Evolutionary conservation across 257 asterid species (phyloP).

Genomic region (Eustoma russellianum): DNA sequence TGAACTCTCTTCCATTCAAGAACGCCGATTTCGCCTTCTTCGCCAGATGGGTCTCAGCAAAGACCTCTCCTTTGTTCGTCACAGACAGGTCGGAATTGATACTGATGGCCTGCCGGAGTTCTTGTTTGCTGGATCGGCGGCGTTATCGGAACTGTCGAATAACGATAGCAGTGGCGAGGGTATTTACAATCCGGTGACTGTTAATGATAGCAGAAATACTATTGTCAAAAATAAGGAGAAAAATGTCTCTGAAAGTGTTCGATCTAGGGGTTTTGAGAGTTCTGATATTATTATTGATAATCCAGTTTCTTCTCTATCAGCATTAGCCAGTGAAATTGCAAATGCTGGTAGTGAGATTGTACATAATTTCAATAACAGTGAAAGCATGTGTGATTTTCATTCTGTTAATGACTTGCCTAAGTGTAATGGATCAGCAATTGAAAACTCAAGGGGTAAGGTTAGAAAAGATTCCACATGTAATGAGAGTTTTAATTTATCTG

Average conservation of each 20-base stretch:
- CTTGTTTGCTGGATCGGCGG: slow-evolving; percentile 18
- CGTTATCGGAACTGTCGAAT: slow-evolving; percentile 15
- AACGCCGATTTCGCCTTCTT: slow-evolving; percentile 74
- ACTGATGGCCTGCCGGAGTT: no score
- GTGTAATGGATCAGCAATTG: slow-evolving; percentile 25
- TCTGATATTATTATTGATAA: slow-evolving; percentile 12
- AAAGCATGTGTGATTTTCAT: slow-evolving; percentile 8
- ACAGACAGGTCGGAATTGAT: slow-evolving; percentile 22
- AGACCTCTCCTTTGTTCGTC: slow-evolving; percentile 64
- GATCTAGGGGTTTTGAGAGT: slow-evolving; percentile 41
- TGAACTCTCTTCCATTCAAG: slow-evolving; percentile 72
- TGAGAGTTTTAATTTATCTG: slow-evolving; percentile 15
- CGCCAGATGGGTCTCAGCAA: slow-evolving; percentile 71
- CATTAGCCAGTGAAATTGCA: slow-evolving; percentile 8
- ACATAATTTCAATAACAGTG: slow-evolving; percentile 15
- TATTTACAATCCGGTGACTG: neutral
- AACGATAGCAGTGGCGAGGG: slow-evolving; percentile 6
- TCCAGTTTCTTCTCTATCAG: slow-evolving; percentile 9
- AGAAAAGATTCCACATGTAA: slow-evolving; percentile 16
- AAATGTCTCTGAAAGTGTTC: slow-evolving; percentile 17
- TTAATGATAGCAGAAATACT: neutral
- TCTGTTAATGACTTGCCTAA: slow-evolving; percentile 8
- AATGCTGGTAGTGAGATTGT: slow-evolving; percentile 22
- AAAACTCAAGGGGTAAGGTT: slow-evolving; percentile 30
- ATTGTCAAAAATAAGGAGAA: neutral